A percentile compares a stretch with the other conserved stretches of the same genome.
Evolutionary conservation across 2,329 filamentous ascomycete species (phyloP).

Genomic region (Ceratocystis colombiana): DNA sequence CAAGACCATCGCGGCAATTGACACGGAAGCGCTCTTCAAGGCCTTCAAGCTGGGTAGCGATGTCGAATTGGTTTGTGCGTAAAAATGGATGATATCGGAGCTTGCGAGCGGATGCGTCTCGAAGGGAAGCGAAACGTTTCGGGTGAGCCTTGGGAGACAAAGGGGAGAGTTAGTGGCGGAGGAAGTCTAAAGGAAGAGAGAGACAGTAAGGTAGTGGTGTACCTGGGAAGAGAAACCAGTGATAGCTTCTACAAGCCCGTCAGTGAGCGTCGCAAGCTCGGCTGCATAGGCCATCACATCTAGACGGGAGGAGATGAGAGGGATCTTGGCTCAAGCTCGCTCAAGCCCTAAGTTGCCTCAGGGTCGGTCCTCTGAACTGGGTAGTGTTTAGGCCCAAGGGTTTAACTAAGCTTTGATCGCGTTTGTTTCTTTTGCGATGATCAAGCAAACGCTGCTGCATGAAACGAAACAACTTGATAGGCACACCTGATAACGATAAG

Average conservation of each 20-base stretch:
- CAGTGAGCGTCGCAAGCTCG: constrained; percentile 52
- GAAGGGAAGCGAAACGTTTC: constrained; percentile 32
- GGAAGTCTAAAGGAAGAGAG: background rate
- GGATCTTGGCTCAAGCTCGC: no score
- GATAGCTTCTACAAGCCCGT: constrained; percentile 59
- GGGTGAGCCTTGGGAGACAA: constrained; percentile 19
- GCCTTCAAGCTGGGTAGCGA: constrained; percentile 54
- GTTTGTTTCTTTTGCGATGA: no score
- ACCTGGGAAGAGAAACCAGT: constrained; percentile 47
- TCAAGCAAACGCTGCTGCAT: no score
- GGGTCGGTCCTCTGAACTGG: background rate
- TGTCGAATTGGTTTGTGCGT: constrained; percentile 66
- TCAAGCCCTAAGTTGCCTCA: no score
- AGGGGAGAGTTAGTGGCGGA: constrained; percentile 1
- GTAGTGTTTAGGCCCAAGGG: background rate
- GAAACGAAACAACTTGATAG: no score
- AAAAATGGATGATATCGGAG: constrained; percentile 48
- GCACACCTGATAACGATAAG: no score
- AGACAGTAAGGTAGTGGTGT: constrained; percentile 29
- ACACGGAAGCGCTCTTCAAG: constrained; percentile 81
- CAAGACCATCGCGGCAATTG: constrained; percentile 66
- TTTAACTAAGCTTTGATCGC: no score
- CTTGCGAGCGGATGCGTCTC: constrained; percentile 28
- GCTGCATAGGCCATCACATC: constrained; percentile 59
- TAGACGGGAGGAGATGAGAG: constrained; percentile 15